These are phyloP conservation scores for Nakazawaea anatomiae DNA, from an alignment of 805 yeast genomes.

Conservation along the genomic window DNA sequence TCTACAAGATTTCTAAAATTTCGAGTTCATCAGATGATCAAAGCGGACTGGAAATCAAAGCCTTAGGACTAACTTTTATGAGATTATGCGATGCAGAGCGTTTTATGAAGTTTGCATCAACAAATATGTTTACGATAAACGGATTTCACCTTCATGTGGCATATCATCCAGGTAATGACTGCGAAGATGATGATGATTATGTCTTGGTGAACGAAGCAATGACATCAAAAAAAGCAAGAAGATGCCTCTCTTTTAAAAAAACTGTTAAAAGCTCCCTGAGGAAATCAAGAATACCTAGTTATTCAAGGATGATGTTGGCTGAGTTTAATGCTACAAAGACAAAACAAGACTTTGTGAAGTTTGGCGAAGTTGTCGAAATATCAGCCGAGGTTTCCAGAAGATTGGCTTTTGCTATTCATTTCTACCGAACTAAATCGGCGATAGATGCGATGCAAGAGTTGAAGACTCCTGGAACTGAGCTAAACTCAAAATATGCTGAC, in stretches of 20 bases:
- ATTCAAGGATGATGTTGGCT: slow-evolving; percentile 34
- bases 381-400: slow-evolving; percentile 64
- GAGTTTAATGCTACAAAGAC: slow-evolving; percentile 41
- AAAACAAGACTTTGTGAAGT: slow-evolving; percentile 42
- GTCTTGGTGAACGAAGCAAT: slow-evolving; percentile 22
- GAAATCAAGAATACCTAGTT: slow-evolving; percentile 12
- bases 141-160: slow-evolving; percentile 40
- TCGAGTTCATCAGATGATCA: slow-evolving; percentile 6
- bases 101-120: slow-evolving; percentile 45
- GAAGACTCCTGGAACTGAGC: slow-evolving; percentile 22
- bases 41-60: slow-evolving; percentile 19
- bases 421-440: slow-evolving; percentile 52
- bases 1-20: slow-evolving; percentile 41
- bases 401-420: slow-evolving; percentile 56
- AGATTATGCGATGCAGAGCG: slow-evolving; percentile 45
- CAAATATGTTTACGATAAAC: slow-evolving; percentile 53
- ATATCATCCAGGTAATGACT: slow-evolving; percentile 8
- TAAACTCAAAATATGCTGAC: slow-evolving; percentile 41
- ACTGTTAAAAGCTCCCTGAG: slow-evolving; percentile 20
- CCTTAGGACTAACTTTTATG: slow-evolving; percentile 45
- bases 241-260: slow-evolving; percentile 47
- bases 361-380: slow-evolving; percentile 58
- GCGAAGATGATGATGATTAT: slow-evolving; percentile 2
- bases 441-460: slow-evolving; percentile 41
- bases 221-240: slow-evolving; percentile 40